Evolutionary conservation across 73 alveolate species (phyloP).

Genomic region (Paramecium octaurelia): DNA sequence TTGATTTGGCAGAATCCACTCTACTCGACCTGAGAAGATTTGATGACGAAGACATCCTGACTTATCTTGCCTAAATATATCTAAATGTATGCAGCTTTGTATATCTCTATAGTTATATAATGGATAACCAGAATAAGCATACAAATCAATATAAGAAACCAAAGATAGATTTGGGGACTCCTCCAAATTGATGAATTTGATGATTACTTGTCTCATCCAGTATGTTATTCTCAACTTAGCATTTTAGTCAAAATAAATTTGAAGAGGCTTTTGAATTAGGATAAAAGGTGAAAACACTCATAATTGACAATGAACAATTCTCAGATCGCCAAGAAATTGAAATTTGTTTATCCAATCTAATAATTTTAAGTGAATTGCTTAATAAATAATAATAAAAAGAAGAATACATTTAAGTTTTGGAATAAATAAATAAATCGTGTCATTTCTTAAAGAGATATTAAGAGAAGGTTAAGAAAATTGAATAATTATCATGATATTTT

Average conservation of each 20-base stretch:
- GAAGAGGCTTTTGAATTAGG: conserved; percentile 32
- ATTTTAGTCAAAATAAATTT: not conserved
- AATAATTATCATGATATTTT: conserved; percentile 5
- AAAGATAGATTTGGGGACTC: conserved; percentile 45
- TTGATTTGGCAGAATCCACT: conserved; percentile 21
- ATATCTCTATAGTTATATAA: not conserved
- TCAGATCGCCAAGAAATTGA: conserved; percentile 33
- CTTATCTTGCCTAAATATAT: conserved; percentile 14
- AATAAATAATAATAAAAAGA: not conserved
- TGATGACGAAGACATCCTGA: conserved; percentile 33
- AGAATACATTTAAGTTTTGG: not conserved
- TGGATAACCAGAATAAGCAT: conserved; percentile 43
- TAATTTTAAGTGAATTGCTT: not conserved
- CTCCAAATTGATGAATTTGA: conserved; percentile 6
- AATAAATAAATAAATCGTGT: not conserved
- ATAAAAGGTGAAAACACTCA: not conserved
- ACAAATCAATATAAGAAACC: not conserved
- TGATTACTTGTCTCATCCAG: conserved; percentile 18
- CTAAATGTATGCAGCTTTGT: not conserved
- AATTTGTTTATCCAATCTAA: not conserved
- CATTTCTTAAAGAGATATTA: not conserved
- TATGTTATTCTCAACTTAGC: not conserved
- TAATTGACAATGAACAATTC: conserved; percentile 9
- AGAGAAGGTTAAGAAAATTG: not conserved
- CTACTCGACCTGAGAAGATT: not conserved